phyloP scores from a whole-genome alignment of 768 basidiomycete species.

The Bullera alba region DNA sequence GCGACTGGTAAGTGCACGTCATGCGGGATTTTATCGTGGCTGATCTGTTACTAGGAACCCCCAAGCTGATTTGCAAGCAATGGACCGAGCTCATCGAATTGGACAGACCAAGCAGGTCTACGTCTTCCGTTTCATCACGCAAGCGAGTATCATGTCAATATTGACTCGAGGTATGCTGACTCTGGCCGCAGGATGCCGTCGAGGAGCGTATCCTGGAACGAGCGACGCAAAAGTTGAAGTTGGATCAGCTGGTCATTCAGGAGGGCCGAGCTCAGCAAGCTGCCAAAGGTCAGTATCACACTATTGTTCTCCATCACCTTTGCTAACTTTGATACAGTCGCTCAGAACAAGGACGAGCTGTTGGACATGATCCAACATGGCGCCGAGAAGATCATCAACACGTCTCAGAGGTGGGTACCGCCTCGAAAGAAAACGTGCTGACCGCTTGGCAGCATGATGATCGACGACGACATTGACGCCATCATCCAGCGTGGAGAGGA shows the following conservation, averaged over 20 bases:
- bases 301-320: neutral
- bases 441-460: slow-evolving; percentile 53
- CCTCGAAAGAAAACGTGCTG: slow-evolving; percentile 1
- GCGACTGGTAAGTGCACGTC: slow-evolving; percentile 67
- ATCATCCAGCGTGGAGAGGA: slow-evolving; percentile 89
- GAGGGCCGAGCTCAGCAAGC: slow-evolving; percentile 71
- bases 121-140: slow-evolving; percentile 93
- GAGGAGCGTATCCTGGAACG: slow-evolving; percentile 92
- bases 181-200: slow-evolving; percentile 64
- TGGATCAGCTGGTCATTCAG: slow-evolving; percentile 95
- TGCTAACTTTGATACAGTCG: slow-evolving; percentile 46
- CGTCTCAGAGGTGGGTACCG: slow-evolving; percentile 56
- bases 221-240: slow-evolving; percentile 86
- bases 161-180: neutral
- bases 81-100: slow-evolving; percentile 95
- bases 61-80: slow-evolving; percentile 96
- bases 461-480: slow-evolving; percentile 86
- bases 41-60: slow-evolving; percentile 64
- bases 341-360: slow-evolving; percentile 84
- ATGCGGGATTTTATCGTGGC: neutral
- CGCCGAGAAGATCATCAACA: slow-evolving; percentile 90
- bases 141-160: slow-evolving; percentile 45
- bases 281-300: slow-evolving; percentile 57
- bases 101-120: slow-evolving; percentile 97
- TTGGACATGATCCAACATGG: slow-evolving; percentile 98